Conservation (phyloP, 2,329 filamentous ascomycete genomes). For the Thielaviopsis ethacetica region DNA sequence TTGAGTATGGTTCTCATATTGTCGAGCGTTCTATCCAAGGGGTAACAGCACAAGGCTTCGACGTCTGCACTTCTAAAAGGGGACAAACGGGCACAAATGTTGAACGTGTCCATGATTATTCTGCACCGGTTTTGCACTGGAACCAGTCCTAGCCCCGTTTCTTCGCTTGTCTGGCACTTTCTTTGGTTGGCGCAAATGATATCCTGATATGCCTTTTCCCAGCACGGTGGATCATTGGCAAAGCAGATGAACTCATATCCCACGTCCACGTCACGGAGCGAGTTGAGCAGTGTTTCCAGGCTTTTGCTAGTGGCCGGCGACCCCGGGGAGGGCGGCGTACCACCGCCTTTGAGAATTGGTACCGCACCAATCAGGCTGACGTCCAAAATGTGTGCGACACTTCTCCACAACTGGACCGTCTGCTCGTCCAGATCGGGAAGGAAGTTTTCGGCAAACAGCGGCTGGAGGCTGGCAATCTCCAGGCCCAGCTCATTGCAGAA, state of each 20-base stretch:
- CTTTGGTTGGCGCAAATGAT: background rate
- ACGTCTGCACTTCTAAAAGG: background rate
- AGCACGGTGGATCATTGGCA: conserved; percentile 9
- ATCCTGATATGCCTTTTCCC: conserved; percentile 10
- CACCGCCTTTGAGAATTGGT: background rate
- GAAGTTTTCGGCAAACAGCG: conserved; percentile 1
- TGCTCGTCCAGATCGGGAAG: conserved; percentile 14
- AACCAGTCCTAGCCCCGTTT: background rate
- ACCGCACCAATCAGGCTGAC: conserved; percentile 13
- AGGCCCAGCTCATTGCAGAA: conserved; percentile 10
- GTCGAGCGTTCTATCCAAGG: background rate
- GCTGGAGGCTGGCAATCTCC: conserved; percentile 14
- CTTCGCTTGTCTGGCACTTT: background rate
- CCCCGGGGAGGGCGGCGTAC: background rate
- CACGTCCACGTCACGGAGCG: conserved; percentile 8
- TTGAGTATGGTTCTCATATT: conserved; percentile 1
- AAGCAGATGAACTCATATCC: conserved; percentile 16
- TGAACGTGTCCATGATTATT: conserved; percentile 18
- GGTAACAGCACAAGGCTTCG: background rate
- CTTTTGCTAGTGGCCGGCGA: background rate
- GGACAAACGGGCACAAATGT: conserved; percentile 14
- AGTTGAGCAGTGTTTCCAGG: conserved; percentile 5
- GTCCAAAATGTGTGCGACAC: conserved; percentile 10
- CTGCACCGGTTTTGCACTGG: background rate
- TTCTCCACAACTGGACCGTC: conserved; percentile 11